These are phyloP conservation scores for Volvariella surrecta DNA, from an alignment of 1,284 basidiomycete genomes.

Conservation along the genomic window DNA sequence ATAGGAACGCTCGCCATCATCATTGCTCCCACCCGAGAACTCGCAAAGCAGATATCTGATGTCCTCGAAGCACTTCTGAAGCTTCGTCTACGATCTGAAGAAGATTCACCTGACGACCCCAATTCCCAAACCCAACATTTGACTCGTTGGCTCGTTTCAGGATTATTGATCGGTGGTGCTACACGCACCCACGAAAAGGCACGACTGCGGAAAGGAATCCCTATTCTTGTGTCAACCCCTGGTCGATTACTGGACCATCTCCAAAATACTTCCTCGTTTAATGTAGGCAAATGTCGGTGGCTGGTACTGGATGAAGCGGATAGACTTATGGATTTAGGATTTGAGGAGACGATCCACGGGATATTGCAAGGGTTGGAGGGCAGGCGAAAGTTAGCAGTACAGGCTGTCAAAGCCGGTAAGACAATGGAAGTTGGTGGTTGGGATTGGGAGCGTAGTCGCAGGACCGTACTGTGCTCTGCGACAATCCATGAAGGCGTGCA, in stretches of 20 bases:
- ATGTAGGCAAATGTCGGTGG: slow-evolving; percentile 92
- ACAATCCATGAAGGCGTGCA: slow-evolving; percentile 95
- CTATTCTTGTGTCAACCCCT: slow-evolving; percentile 90
- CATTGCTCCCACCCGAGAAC: slow-evolving; percentile 90
- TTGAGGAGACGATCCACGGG: slow-evolving; percentile 84
- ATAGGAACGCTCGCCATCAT: slow-evolving; percentile 95
- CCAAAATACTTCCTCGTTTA: slow-evolving; percentile 89
- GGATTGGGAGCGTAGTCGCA: slow-evolving; percentile 73
- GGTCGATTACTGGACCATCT: slow-evolving; percentile 92
- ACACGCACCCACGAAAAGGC: slow-evolving; percentile 68
- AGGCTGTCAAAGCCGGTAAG: slow-evolving; percentile 65
- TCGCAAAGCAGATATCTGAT: slow-evolving; percentile 92
- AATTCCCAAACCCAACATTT: slow-evolving; percentile 40
- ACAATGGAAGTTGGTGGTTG: slow-evolving; percentile 72
- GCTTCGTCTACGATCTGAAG: slow-evolving; percentile 63
- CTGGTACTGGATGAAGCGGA: slow-evolving; percentile 97
- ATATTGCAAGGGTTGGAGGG: slow-evolving; percentile 86
- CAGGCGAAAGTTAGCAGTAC: slow-evolving; percentile 61
- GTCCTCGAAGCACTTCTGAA: slow-evolving; percentile 86
- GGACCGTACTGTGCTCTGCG: slow-evolving; percentile 93
- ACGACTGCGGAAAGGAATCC: slow-evolving; percentile 60
- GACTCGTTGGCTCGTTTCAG: slow-evolving; percentile 92
- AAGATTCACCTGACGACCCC: slow-evolving; percentile 42
- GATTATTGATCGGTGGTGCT: slow-evolving; percentile 77
- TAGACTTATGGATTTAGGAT: slow-evolving; percentile 94